Conservation (phyloP, 2,329 filamentous ascomycete genomes). For the Beauveria brongniartii region DNA sequence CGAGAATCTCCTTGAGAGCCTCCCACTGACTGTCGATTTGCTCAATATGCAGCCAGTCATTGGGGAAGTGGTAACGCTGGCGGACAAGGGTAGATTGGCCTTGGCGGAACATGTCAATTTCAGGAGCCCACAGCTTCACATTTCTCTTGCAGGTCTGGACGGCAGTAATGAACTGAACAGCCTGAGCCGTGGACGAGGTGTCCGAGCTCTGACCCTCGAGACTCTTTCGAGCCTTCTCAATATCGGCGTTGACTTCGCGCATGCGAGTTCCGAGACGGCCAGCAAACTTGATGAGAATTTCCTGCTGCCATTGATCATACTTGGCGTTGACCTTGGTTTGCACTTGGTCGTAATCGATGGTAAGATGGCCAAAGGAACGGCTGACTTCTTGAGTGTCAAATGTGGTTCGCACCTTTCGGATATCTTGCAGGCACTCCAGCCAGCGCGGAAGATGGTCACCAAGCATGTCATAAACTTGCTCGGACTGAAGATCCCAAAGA, state of each 20-base stretch:
- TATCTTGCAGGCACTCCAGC: conserved; percentile 94
- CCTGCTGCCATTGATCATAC: conserved; percentile 99
- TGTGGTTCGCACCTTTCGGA: conserved; percentile 87
- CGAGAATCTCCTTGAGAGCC: conserved; percentile 82
- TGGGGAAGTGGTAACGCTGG: conserved; percentile 87
- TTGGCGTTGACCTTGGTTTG: conserved; percentile 98
- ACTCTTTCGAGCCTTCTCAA: conserved; percentile 82
- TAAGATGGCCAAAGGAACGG: conserved; percentile 85
- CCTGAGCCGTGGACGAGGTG: conserved; percentile 89
- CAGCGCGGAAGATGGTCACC: conserved; percentile 87
- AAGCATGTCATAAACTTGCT: conserved; percentile 86
- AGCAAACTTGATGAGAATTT: conserved; percentile 91
- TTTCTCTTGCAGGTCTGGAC: conserved; percentile 95
- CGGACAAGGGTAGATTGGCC: conserved; percentile 87
- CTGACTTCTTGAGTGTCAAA: conserved; percentile 97
- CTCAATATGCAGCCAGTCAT: conserved; percentile 91
- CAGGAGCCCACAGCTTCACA: conserved; percentile 87
- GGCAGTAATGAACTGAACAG: conserved; percentile 96
- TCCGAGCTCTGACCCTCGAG: conserved; percentile 89
- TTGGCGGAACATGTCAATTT: conserved; percentile 92
- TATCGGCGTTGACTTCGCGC: conserved; percentile 84
- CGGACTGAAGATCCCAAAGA: conserved; percentile 92
- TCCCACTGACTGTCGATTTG: conserved; percentile 97
- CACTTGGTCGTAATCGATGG: conserved; percentile 96
- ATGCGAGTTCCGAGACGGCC: conserved; percentile 80